Base-by-base conservation (phyloP, 2,329 filamentous ascomycete genomes). In the Botrytis galanthina region DNA sequence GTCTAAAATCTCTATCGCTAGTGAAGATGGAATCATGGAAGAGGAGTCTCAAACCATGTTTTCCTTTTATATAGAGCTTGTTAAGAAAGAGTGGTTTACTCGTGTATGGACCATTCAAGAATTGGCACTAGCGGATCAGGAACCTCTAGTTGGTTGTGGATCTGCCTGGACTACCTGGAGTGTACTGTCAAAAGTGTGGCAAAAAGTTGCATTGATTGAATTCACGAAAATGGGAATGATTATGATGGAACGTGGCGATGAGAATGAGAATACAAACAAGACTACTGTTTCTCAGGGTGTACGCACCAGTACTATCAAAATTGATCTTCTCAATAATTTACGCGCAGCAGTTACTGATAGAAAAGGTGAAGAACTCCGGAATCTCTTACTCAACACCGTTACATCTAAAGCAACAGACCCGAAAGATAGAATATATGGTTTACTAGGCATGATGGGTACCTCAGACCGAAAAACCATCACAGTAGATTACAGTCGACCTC, bases 101-200 rank as follows among this genome's bases (percentile, higher is more conserved):
- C 73, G 74, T 18, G 59, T 75, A 22, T 75, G 74, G 74, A 73
- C 71, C 8, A 62, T 74, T 9, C 74, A 75, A 59, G 73, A 75
- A 32, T 5, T 68, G 29, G 22, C 35, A 16, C 35, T 54, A 29
- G 64, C 29, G 12, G 35, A 68, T 48, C 18, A 64, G 37, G 42
- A 71, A 42, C 70, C 59, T 18, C 42, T 39, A 26, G 46, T 71
- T n/a, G 42, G 42, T 42, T 71, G 70, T 59, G 70, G 59, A 35
- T 46, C 18, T 35, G 39, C 46, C 32, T 66, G 70, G 70, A 51
- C 39, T 32, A 61, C 54, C 6, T 71, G 70, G 59, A 63, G 61
- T 63, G 9, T 42, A 32, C 29, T 46, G 61, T 29, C 42, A n/a
- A 32, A 63, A 18, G n/a, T 20, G 12, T 63, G 61, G 39, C 39